These are phyloP conservation scores for Peronospora destructor DNA, from an alignment of 352 stramenopile genomes.

Conservation along the genomic window DNA sequence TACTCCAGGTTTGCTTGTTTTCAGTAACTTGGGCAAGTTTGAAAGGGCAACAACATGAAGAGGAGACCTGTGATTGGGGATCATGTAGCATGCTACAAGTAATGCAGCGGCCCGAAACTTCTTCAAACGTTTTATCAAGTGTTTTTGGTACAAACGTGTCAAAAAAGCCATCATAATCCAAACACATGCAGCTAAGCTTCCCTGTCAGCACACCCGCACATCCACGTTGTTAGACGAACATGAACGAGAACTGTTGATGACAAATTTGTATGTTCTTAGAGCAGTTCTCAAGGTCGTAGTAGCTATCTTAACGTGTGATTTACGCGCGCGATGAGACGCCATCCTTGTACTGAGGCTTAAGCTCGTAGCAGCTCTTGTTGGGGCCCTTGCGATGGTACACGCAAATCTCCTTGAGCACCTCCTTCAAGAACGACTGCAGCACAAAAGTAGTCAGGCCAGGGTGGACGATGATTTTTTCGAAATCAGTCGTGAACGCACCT, in stretches of 20 bases:
- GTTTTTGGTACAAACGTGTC: too few relatives aligned
- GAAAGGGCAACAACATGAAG: too few relatives aligned
- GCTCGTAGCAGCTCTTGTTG: conserved; percentile 88
- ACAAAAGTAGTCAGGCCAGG: not conserved
- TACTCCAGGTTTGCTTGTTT: conserved; percentile 18
- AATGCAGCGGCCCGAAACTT: too few relatives aligned
- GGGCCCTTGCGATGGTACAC: conserved; percentile 83
- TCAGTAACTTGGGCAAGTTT: too few relatives aligned
- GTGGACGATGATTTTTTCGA: not conserved
- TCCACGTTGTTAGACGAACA: too few relatives aligned
- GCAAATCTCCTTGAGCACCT: conserved; percentile 86
- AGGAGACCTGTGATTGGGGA: too few relatives aligned
- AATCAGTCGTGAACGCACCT: conserved; percentile 33
- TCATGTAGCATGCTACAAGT: too few relatives aligned
- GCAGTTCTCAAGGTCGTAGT: not conserved
- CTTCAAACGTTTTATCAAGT: too few relatives aligned
- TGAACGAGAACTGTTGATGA: not conserved
- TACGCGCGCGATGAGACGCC: conserved; percentile 36
- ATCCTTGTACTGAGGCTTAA: conserved; percentile 86
- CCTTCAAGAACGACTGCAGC: conserved; percentile 76
- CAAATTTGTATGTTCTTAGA: not conserved
- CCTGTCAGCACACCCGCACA: too few relatives aligned
- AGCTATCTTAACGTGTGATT: not conserved
- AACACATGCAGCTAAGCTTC: too few relatives aligned
- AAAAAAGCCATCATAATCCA: too few relatives aligned